These are phyloP conservation scores for Penicillium cinerascens DNA, from an alignment of 495 filamentous ascomycete genomes.

Conservation along the genomic window DNA sequence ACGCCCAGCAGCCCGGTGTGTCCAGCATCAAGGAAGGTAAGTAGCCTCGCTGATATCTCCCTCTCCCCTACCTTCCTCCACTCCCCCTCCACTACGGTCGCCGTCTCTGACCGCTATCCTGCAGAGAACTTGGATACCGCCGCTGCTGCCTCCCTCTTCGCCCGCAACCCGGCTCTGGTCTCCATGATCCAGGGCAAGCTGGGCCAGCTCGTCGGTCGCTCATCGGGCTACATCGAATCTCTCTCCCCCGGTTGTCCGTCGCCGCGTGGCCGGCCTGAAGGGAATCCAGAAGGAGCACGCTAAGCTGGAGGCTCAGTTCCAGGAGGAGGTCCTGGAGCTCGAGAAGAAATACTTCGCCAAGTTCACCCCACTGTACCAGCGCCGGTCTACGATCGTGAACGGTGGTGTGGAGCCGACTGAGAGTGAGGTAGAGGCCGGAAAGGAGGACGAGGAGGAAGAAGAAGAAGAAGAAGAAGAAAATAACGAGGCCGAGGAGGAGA, in stretches of 20 bases:
- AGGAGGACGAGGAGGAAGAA: conserved; percentile 67
- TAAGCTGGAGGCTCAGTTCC: conserved; percentile 95
- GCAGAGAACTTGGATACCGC: conserved; percentile 87
- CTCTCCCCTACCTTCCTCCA: conserved; percentile 2
- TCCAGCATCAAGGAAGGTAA: conserved; percentile 96
- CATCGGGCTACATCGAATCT: conserved; percentile 97
- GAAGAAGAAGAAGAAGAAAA: conserved; percentile 56
- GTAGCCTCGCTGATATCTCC: conserved; percentile 18
- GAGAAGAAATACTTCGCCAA: conserved; percentile 99
- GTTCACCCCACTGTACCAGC: conserved; percentile 95
- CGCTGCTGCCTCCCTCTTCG: conserved; percentile 84
- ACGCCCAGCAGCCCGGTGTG: conserved; percentile 91
- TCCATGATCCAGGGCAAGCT: conserved; percentile 97
- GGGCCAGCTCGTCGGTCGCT: conserved; percentile 85
- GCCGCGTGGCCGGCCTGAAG: conserved; percentile 91
- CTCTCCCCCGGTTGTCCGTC: conserved; percentile 82
- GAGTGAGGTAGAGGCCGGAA: conserved; percentile 78
- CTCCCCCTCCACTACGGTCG: conserved; percentile 5
- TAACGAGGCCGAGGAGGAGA: conserved; percentile 41
- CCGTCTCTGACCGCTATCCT: conserved; percentile 12
- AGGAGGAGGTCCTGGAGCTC: conserved; percentile 93
- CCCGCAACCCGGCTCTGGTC: conserved; percentile 86
- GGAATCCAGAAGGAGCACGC: conserved; percentile 98
- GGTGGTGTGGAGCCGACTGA: conserved; percentile 82
- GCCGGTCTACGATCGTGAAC: conserved; percentile 91